Base-by-base conservation (phyloP, 306 rosid species). In the Pyrus pyrifolia region DNA sequence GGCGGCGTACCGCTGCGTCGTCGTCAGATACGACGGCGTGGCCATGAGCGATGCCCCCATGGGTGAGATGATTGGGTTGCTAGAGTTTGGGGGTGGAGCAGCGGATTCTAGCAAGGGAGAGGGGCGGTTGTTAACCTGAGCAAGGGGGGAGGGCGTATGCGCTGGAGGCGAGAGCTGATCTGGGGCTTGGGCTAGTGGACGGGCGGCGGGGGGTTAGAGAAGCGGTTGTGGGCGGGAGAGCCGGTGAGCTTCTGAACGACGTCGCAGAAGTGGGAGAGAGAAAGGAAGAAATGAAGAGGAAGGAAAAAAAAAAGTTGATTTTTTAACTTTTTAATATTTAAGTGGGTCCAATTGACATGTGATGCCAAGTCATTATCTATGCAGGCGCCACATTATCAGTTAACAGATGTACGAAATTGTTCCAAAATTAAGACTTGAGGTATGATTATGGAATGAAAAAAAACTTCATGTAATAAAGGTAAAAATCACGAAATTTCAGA, bases 211-310 rank as follows among this genome's bases (percentile, higher is more conserved):
- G 98, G 92, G 23, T 86, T 83, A 5, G 88, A 76, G 78, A 90
- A 90, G n/a, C 96, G 95, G 55, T 91, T 93, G 30, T 92, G 96
- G 2, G 96, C 96, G 38, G 98, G 98, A 4, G 98, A 92, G 5
- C 98, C 98, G 2, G 97, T 96, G 31, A 96, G 97, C 85, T 89
- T 96, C 86, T 96, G 98, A 30, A 96, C 97, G 5, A 92, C 93
- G 19, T 96, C 97, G 15, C 99, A 78, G 87, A 96, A 96, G 49
- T 96, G 35, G 35, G 35, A 31, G 35, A 31, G n/a, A n/a, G n/a
- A n/a, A n/a, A n/a, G n/a, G n/a, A n/a, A n/a, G n/a, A n/a, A n/a
- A n/a, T n/a, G n/a, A n/a, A n/a, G n/a, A n/a, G 35, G 35, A 31
- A 31, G 6, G 1, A 31, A 31, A 31, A 30, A 29, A 29, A 29